phyloP scores from a whole-genome alignment of 805 yeast genomes.

The Candida alai region DNA sequence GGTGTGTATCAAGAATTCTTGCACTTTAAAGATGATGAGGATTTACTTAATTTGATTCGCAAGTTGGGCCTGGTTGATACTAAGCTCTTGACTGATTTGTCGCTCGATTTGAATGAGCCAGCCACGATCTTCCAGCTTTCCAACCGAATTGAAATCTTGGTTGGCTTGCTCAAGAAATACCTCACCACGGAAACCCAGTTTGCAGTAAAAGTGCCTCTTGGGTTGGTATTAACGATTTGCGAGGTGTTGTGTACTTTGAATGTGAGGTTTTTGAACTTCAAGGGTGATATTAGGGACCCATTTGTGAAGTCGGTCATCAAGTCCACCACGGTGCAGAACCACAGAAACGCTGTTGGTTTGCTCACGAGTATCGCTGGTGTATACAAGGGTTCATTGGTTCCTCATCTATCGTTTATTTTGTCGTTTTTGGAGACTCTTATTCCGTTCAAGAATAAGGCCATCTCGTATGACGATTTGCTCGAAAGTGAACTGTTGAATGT shows the following conservation, averaged over 20 bases:
- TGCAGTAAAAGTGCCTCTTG: conserved; percentile 61
- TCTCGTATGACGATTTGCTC: conserved; percentile 29
- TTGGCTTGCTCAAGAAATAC: conserved; percentile 37
- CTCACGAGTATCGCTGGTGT: conserved; percentile 31
- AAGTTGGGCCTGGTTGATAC: conserved; percentile 24
- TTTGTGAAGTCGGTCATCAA: conserved; percentile 42
- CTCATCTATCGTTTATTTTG: conserved; percentile 49
- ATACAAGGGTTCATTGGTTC: conserved; percentile 38
- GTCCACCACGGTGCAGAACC: conserved; percentile 42
- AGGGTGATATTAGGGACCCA: conserved; percentile 56
- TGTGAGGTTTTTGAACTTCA: conserved; percentile 50
- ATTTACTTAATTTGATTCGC: conserved; percentile 37
- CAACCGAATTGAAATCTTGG: conserved; percentile 45
- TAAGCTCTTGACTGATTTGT: conserved; percentile 43
- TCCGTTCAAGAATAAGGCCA: conserved; percentile 44
- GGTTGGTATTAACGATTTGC: conserved; percentile 46
- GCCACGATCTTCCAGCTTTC: conserved; percentile 49
- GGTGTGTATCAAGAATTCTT: conserved; percentile 57
- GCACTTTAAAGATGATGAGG: conserved; percentile 54
- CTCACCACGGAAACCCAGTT: conserved; percentile 49
- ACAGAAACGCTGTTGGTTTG: conserved; percentile 42
- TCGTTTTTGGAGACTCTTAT: conserved; percentile 54
- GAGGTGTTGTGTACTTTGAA: conserved; percentile 58
- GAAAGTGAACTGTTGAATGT: conserved; percentile 39
- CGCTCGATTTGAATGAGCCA: conserved; percentile 58